Evolutionary conservation across 768 basidiomycete species (phyloP), one percentile per base, ranked within the genome.

Genomic region (Pleurotus pulmonarius): DNA sequence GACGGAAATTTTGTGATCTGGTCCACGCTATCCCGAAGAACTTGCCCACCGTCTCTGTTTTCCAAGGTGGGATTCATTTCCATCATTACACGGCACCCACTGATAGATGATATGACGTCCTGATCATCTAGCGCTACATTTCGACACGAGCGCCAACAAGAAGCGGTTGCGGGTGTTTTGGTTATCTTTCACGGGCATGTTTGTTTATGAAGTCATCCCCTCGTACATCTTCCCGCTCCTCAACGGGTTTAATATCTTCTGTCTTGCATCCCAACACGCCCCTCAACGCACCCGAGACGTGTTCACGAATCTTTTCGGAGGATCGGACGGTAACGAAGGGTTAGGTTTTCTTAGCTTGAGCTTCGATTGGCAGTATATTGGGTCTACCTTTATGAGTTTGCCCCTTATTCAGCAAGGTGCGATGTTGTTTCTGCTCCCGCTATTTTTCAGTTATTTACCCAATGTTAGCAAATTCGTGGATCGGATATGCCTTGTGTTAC

Each of bases 351-450:
- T 83, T 40, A 81, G 79, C 34, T 56, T 88, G 41, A 81, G 82
- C n/a, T 78, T 88, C 46, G 87, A 88, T 61, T 89, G 84, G 84
- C 82, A 85, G 58, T 84, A 84, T 60, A 82, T 86, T 59, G 78
- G 78, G 0, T 82, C 82, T 13, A 38, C 25, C 70, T 76, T 60
- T 24, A 77, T 83, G 81, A 81, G 77, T 57, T 67, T 73, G 25
- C 83, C 84, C 8, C 61, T 86, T 3, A 69, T 78, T 16, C 82
- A 83, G 56, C 84, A 86, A 73, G 80, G 81, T 80, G 41, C 22
- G 43, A 29, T 29, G 15, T 29, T 58, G n/a, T 59, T 20, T 20
- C 20, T 20, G 9, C 29, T 29, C 8, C 29, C 8, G 7, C 7
- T 9, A 9, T 7, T 29, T 7, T 29, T 2, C 29, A 29, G 29